A percentile compares a stretch with the other conserved stretches of the same genome.
These are phyloP conservation scores for Fusarium camptoceras DNA, from an alignment of 2,329 filamentous ascomycete species.

Conservation along the genomic window DNA sequence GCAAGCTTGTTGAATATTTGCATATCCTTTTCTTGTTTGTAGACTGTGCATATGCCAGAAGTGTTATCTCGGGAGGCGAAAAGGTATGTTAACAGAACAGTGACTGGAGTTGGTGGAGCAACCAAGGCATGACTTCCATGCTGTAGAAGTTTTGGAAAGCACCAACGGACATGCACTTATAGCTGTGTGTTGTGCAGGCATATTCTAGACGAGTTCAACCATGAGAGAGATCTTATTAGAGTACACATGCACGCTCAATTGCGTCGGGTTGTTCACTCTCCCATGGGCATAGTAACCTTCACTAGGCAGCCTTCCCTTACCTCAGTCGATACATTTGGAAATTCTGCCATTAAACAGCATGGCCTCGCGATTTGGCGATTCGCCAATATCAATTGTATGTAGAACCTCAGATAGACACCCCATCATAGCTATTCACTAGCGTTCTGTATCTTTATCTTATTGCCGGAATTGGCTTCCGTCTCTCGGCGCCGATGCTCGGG, in stretches of 20 bases:
- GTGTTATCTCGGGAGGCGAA: neutral
- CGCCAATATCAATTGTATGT: neutral
- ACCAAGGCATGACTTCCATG: slow-evolving; percentile 9
- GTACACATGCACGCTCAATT: neutral
- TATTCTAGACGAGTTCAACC: neutral
- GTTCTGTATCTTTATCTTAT: neutral
- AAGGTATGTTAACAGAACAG: neutral
- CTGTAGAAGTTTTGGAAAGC: neutral
- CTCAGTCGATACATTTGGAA: neutral
- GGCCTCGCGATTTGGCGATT: neutral
- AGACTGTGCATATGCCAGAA: neutral
- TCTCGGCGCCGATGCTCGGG: slow-evolving; percentile 43
- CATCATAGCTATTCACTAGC: neutral
- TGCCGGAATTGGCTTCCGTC: slow-evolving; percentile 25
- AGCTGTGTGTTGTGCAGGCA: neutral
- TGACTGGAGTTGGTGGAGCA: slow-evolving; percentile 38
- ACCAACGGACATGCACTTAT: neutral
- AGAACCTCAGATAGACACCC: neutral
- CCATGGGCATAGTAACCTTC: neutral
- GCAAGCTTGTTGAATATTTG: neutral
- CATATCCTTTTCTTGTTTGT: neutral
- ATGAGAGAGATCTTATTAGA: neutral
- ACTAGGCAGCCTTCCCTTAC: neutral
- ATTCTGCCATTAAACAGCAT: neutral
- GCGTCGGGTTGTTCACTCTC: neutral